These are phyloP conservation scores for Penicillium sclerotigenum DNA, from an alignment of 2,329 filamentous ascomycete species.

Conservation along the genomic window DNA sequence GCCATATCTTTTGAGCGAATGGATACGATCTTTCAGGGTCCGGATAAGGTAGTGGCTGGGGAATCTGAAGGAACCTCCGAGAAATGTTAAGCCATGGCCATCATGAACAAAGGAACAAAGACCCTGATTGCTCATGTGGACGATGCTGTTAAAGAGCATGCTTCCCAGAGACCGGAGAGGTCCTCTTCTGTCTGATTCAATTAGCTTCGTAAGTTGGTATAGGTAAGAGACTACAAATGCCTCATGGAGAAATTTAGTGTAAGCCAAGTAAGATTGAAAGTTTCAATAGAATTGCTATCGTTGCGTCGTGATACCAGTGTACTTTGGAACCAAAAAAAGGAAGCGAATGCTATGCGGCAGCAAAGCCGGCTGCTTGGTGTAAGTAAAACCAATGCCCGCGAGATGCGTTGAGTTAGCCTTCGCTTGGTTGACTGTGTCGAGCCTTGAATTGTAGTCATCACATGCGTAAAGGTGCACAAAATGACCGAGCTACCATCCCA, in stretches of 20 bases:
- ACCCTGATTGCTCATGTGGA: slow-evolving; percentile 4
- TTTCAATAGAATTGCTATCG: slow-evolving; percentile 1
- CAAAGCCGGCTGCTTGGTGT: slow-evolving; percentile 8
- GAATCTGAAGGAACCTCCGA: slow-evolving; percentile 31
- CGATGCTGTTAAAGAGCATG: background rate
- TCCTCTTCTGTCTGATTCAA: background rate
- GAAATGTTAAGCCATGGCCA: slow-evolving; percentile 23
- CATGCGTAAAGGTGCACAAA: background rate
- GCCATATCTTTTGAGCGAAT: slow-evolving; percentile 36
- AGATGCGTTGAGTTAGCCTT: background rate
- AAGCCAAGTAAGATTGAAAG: background rate
- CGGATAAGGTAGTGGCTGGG: slow-evolving; percentile 39
- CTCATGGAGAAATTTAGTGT: background rate
- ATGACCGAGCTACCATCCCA: background rate
- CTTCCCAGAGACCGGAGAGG: slow-evolving; percentile 15
- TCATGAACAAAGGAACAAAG: slow-evolving; percentile 3
- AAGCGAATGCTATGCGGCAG: slow-evolving; percentile 8
- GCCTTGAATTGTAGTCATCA: background rate
- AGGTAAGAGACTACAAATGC: background rate
- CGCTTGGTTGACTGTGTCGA: background rate
- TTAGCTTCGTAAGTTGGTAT: background rate
- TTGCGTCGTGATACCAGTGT: background rate
- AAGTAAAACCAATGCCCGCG: background rate
- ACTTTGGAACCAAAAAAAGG: background rate
- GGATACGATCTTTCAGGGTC: slow-evolving; percentile 37